Base-by-base conservation (phyloP, 768 basidiomycete genomes). In the Kwoniella dejecticola region DNA sequence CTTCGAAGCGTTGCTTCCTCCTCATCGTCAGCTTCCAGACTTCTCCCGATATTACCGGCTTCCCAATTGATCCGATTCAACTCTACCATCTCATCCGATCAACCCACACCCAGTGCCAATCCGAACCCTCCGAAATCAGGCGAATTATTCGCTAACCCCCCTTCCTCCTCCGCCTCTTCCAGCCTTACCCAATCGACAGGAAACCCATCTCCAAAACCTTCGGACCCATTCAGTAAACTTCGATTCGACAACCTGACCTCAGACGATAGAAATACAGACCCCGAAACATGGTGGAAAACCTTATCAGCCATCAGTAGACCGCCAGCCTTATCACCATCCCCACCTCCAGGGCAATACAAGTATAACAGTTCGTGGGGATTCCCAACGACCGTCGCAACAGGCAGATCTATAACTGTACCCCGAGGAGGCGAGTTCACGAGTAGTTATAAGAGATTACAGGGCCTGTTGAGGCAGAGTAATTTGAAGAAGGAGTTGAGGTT, bases 51-150 rank as follows among this genome's bases (percentile, higher is more conserved):
- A 24, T 19, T 24, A 5, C 6, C 19, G 13, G 19, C 24, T 47
- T 24, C 21, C n/a, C 24, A 12, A 2, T 3, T 21, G 17, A 45
- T 47, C 2, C 24, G 24, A 24, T 26, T 23, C 46, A 47, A 47
- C 46, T 24, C 24, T 29, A 47, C 46, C 46, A 2, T 47, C 19
- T 23, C 45, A 1, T 21, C 45, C 15, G 15, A 36, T 36, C 7
- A 36, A 36, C 7, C 15, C 7, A 36, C 33, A 36, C 7, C 33
- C 7, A 36, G n/a, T 21, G 6, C n/a, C n/a, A n/a, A n/a, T n/a
- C n/a, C n/a, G n/a, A n/a, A n/a, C n/a, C 71, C 29, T 64, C 56
- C 10, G 57, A 47, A 68, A 75, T 45, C 59, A 40, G 47, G 38
- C n/a, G 50, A 58, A 58, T 26, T 53, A 23, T 52, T 60, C 31